A percentile compares a stretch with the other conserved stretches of the same genome.
Evolutionary conservation across 2,329 filamentous ascomycete genomes (phyloP).

Genomic region (Emmonsia crescens): DNA sequence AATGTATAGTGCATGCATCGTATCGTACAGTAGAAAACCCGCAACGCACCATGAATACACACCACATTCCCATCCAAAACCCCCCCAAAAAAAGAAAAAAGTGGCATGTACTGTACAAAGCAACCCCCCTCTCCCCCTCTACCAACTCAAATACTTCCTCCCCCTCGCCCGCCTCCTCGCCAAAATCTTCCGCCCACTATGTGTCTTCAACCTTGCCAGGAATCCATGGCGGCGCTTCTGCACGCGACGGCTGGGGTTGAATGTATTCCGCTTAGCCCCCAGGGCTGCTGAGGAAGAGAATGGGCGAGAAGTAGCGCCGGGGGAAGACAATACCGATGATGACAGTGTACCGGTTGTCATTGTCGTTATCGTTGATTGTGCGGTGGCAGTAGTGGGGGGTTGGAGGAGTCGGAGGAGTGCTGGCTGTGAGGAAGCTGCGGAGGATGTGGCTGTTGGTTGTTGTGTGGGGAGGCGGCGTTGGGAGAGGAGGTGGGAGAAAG

Average conservation of each 20-base stretch:
- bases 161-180: conserved; percentile 45
- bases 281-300: conserved; percentile 37
- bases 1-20: neutral
- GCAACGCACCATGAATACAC: neutral
- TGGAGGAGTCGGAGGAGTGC: conserved; percentile 5
- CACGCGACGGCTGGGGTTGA: conserved; percentile 47
- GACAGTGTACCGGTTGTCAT: neutral
- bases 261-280: conserved; percentile 42
- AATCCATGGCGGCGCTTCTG: conserved; percentile 54
- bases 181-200: conserved; percentile 44
- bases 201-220: conserved; percentile 41
- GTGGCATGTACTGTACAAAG: neutral
- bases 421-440: conserved; percentile 5
- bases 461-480: conserved; percentile 21
- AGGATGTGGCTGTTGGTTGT: conserved; percentile 7
- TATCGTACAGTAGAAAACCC: neutral
- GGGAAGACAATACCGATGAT: neutral
- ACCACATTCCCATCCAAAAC: neutral
- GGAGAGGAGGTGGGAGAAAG: conserved; percentile 31
- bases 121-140: conserved; percentile 5
- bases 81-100: neutral
- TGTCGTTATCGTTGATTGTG: neutral
- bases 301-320: conserved; percentile 15
- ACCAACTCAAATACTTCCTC: conserved; percentile 44
- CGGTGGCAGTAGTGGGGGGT: neutral